Evolutionary conservation across 1,284 basidiomycete species (phyloP).

Genomic region (Irpex sp.): DNA sequence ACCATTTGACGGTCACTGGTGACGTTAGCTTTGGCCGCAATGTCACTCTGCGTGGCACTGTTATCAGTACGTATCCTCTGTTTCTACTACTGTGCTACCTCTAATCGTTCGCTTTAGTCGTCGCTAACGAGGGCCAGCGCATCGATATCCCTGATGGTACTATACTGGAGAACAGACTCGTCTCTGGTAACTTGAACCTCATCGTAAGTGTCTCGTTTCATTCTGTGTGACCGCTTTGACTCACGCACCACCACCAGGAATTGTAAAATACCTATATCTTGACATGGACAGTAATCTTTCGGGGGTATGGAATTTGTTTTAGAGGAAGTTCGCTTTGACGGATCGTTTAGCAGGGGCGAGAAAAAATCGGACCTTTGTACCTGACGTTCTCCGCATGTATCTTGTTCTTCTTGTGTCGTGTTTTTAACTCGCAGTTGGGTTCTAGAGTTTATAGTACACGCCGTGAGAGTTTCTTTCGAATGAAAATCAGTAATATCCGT

Average conservation of each 20-base stretch:
- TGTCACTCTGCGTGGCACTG: conserved; percentile 84
- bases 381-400: background rate
- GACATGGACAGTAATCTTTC: background rate
- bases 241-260: background rate
- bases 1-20: conserved; percentile 95
- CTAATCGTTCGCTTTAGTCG: conserved; percentile 36
- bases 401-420: conserved; percentile 1
- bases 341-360: background rate
- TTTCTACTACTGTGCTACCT: background rate
- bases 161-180: conserved; percentile 79
- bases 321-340: background rate
- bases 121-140: conserved; percentile 91
- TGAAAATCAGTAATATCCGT: background rate
- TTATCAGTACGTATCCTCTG: conserved; percentile 53
- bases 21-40: conserved; percentile 96
- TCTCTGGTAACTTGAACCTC: conserved; percentile 29
- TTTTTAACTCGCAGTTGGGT: background rate
- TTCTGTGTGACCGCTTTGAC: background rate
- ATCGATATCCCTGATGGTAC: conserved; percentile 97
- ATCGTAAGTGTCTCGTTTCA: conserved; percentile 17
- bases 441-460: background rate
- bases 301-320: background rate
- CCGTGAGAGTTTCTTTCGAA: background rate
- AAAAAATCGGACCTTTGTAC: background rate
- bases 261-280: conserved; percentile 6